Conservation (phyloP, 768 basidiomycete genomes). For the Pleurotus tuber-regium region DNA sequence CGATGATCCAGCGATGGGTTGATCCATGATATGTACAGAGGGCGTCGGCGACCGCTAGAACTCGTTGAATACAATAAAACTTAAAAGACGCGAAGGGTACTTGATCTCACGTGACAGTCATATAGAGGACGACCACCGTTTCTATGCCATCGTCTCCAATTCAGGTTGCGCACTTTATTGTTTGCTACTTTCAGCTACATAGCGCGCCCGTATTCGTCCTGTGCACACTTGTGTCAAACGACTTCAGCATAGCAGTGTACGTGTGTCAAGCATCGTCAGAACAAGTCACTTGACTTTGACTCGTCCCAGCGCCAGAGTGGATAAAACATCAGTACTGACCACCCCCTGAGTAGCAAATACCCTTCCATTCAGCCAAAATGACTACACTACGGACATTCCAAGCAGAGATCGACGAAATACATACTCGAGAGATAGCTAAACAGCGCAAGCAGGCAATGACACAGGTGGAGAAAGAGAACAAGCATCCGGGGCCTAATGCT, state of each 20-base stretch:
- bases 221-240: too few species aligned
- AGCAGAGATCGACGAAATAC: conserved; percentile 75
- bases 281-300: conserved; percentile 8
- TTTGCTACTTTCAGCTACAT: too few species aligned
- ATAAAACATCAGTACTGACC: conserved; percentile 6
- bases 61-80: background rate
- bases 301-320: background rate
- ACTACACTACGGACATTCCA: conserved; percentile 63
- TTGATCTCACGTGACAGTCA: too few species aligned
- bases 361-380: conserved; percentile 29
- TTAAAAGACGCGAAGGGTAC: too few species aligned
- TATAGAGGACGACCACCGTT: too few species aligned
- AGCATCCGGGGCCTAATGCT: conserved; percentile 6
- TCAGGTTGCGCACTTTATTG: too few species aligned
- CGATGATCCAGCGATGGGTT: background rate
- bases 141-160: too few species aligned
- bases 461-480: conserved; percentile 29
- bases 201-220: too few species aligned
- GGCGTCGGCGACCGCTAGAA: background rate
- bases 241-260: too few species aligned
- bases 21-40: background rate
- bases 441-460: conserved; percentile 43
- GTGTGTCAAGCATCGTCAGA: too few species aligned
- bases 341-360: conserved; percentile 21
- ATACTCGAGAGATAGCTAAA: conserved; percentile 61